Evolutionary conservation across 441 rosid species (phyloP).

Genomic region (Brassica balearica): DNA sequence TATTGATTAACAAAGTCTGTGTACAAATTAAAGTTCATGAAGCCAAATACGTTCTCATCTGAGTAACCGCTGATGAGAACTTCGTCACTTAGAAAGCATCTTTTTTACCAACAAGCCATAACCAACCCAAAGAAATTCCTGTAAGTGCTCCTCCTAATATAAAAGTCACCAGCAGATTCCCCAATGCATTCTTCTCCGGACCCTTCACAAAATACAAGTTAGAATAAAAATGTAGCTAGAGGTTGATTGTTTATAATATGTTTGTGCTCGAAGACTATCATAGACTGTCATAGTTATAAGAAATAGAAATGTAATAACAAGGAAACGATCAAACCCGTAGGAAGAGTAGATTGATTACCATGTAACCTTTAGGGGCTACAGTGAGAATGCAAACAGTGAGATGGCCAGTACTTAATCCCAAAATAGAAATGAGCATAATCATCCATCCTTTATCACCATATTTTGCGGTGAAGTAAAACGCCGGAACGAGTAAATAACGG

Average conservation of each 20-base stretch:
- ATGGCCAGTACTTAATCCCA: neutral
- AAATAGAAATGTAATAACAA: too few relatives aligned
- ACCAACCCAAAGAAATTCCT: slow-evolving; percentile 82
- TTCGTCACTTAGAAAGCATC: slow-evolving; percentile 42
- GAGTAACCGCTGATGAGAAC: neutral
- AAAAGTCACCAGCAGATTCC: neutral
- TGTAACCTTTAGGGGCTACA: neutral
- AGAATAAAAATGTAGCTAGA: too few relatives aligned
- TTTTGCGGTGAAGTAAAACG: neutral
- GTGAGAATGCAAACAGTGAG: neutral
- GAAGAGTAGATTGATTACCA: neutral
- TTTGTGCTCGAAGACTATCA: too few relatives aligned
- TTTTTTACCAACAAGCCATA: slow-evolving; percentile 88
- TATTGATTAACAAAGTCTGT: too few relatives aligned
- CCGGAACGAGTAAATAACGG: neutral
- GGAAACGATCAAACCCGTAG: neutral
- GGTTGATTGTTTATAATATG: too few relatives aligned
- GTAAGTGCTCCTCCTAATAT: slow-evolving; percentile 24
- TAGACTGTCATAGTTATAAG: too few relatives aligned
- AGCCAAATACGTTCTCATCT: too few relatives aligned
- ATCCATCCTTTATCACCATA: neutral
- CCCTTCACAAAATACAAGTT: slow-evolving; percentile 52
- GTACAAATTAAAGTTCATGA: too few relatives aligned
- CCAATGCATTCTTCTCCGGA: slow-evolving; percentile 83
- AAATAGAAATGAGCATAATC: neutral